Conservation (phyloP, 192 early-diverging fungal species). For the Backusella australiensis region DNA sequence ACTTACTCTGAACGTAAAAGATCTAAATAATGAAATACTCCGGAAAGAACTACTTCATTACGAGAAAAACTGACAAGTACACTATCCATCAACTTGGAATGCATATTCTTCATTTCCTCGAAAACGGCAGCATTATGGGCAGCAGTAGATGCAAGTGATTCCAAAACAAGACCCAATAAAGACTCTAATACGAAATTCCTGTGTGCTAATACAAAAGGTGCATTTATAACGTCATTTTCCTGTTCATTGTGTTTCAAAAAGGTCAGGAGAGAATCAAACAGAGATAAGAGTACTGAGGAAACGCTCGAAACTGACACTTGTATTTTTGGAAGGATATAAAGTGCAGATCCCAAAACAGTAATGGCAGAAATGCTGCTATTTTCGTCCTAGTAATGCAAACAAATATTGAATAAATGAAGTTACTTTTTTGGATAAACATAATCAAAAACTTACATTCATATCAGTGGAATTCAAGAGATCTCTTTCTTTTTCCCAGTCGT, state of each 20-base stretch:
- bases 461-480: constrained; percentile 37
- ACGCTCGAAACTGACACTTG: constrained; percentile 30
- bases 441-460: constrained; percentile 30
- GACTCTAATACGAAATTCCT: constrained; percentile 42
- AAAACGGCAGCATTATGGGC: constrained; percentile 15
- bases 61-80: constrained; percentile 38
- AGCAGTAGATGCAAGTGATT: constrained; percentile 39
- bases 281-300: constrained; percentile 22
- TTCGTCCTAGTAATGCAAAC: neutral
- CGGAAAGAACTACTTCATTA: constrained; percentile 48
- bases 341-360: constrained; percentile 37
- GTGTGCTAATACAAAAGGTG: constrained; percentile 43
- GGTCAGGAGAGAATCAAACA: constrained; percentile 31
- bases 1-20: constrained; percentile 22
- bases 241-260: constrained; percentile 28
- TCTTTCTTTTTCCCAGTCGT: constrained; percentile 51
- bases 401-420: neutral
- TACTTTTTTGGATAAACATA: neutral
- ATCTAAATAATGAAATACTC: constrained; percentile 43
- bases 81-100: constrained; percentile 35
- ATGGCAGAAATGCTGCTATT: constrained; percentile 28
- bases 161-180: constrained; percentile 48
- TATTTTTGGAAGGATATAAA: constrained; percentile 45
- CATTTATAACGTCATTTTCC: constrained; percentile 27
- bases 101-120: constrained; percentile 14